Evolutionary conservation across 2,329 filamentous ascomycete species (phyloP).

Genomic region (Juglanconis sp.): DNA sequence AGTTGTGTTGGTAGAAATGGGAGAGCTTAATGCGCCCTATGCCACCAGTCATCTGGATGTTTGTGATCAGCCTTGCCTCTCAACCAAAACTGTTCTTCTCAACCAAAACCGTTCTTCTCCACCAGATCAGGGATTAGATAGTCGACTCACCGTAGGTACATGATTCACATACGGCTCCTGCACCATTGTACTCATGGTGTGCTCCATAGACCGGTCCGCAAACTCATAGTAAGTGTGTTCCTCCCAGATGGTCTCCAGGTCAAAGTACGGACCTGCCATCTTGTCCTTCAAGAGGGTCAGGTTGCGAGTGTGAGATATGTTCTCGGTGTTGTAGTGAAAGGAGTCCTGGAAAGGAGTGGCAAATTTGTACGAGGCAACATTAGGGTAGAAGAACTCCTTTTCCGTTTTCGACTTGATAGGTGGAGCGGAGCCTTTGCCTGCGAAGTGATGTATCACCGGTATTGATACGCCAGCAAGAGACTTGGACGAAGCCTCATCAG

Average conservation of each 20-base stretch:
- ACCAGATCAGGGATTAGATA: neutral
- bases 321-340: slow-evolving; percentile 21
- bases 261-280: slow-evolving; percentile 64
- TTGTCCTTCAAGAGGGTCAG: slow-evolving; percentile 63
- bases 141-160: slow-evolving; percentile 57
- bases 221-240: slow-evolving; percentile 75
- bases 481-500: neutral
- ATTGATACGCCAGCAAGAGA: slow-evolving; percentile 1
- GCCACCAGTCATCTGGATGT: slow-evolving; percentile 58
- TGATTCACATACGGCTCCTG: slow-evolving; percentile 61
- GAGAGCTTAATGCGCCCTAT: slow-evolving; percentile 62
- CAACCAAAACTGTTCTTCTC: too few relatives aligned
- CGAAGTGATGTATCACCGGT: slow-evolving; percentile 14
- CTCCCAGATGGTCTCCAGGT: slow-evolving; percentile 76
- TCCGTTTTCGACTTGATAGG: neutral
- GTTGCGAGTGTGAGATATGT: slow-evolving; percentile 62
- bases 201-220: slow-evolving; percentile 61
- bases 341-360: slow-evolving; percentile 20
- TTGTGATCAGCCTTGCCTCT: neutral
- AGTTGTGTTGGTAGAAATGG: slow-evolving; percentile 68
- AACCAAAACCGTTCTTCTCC: neutral
- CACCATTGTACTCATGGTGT: slow-evolving; percentile 60
- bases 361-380: slow-evolving; percentile 9
- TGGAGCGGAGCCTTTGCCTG: slow-evolving; percentile 2
- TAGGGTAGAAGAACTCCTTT: slow-evolving; percentile 16